Evolutionary conservation across 2,329 filamentous ascomycete genomes (phyloP).

Genomic region (Pestalotiopsis sp.): DNA sequence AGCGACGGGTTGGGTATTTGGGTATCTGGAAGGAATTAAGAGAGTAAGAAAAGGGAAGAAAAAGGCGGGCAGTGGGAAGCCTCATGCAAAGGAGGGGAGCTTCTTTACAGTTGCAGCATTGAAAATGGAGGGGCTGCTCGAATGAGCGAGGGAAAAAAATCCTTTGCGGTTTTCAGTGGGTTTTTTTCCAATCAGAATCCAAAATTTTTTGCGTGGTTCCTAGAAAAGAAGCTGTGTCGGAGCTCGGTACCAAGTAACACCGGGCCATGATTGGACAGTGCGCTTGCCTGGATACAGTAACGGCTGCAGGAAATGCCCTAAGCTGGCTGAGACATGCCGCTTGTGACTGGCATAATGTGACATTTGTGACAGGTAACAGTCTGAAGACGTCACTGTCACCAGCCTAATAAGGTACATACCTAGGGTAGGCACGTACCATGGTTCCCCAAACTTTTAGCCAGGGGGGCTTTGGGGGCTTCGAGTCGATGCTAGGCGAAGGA

Average conservation of each 20-base stretch:
- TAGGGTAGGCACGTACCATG: background rate
- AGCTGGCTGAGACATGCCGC: background rate
- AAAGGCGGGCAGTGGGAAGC: conserved; percentile 7
- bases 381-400: background rate
- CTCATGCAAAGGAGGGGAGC: conserved; percentile 9
- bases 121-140: conserved; percentile 12
- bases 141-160: conserved; percentile 11
- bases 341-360: background rate
- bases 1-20: conserved; percentile 23
- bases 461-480: background rate
- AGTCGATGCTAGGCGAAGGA: background rate
- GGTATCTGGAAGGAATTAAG: conserved; percentile 19
- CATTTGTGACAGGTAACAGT: background rate
- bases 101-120: conserved; percentile 9
- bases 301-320: background rate
- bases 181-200: conserved; percentile 10
- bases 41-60: conserved; percentile 5
- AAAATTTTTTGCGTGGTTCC: background rate
- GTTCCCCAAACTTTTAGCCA: background rate
- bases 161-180: conserved; percentile 11
- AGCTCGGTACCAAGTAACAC: conserved; percentile 9
- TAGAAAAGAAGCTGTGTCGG: conserved; percentile 6
- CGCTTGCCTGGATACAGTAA: background rate
- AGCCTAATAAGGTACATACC: background rate
- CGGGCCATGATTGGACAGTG: background rate